Conservation (phyloP, 2,329 filamentous ascomycete species). For the Ophiostoma tasmaniense region DNA sequence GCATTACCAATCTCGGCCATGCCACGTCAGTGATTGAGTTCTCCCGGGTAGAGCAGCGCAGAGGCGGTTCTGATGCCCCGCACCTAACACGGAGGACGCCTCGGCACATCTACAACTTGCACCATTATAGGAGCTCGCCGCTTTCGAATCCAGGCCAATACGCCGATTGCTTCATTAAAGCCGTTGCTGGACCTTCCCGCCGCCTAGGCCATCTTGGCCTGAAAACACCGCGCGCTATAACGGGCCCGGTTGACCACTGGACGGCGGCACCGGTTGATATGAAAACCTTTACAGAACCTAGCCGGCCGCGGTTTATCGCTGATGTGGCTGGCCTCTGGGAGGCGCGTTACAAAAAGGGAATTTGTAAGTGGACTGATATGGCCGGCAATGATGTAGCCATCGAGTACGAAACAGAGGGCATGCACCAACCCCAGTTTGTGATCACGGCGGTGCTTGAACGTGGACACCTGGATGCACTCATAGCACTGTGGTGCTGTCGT, state of each 20-base stretch:
- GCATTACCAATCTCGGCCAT: background rate
- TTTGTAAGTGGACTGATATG: background rate
- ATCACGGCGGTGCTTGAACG: background rate
- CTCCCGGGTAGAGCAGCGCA: background rate
- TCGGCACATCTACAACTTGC: background rate
- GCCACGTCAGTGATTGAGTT: background rate
- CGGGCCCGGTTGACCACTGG: background rate
- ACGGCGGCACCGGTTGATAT: background rate
- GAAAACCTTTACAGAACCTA: background rate
- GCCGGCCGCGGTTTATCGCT: background rate
- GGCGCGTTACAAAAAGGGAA: background rate
- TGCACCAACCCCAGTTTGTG: background rate
- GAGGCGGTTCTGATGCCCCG: background rate
- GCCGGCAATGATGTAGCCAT: background rate
- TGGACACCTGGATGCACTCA: background rate
- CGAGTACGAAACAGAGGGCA: background rate
- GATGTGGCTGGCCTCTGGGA: background rate
- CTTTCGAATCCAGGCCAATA: background rate
- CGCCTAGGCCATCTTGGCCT: background rate
- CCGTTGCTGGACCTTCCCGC: background rate
- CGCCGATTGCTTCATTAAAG: background rate
- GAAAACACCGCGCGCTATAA: background rate
- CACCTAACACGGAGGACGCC: background rate
- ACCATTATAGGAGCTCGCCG: background rate
- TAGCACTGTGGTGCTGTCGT: background rate